These are phyloP conservation scores for Fusarium nisikadoi DNA, from an alignment of 2,329 filamentous ascomycete genomes.

Conservation along the genomic window DNA sequence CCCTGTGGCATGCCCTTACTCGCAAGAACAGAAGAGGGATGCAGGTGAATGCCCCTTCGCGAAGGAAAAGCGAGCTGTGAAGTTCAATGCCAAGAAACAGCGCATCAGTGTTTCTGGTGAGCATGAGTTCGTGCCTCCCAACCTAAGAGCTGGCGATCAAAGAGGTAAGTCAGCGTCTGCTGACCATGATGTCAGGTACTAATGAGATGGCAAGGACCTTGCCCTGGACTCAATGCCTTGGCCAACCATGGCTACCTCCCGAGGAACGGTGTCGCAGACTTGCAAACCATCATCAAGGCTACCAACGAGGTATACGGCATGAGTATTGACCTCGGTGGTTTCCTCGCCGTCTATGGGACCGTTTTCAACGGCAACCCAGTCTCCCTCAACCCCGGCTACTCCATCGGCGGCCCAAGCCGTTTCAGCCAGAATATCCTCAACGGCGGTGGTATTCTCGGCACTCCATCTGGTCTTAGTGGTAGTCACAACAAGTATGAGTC, in stretches of 20 bases:
- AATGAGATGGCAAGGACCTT: neutral
- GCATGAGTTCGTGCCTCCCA: neutral
- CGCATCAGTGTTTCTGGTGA: neutral
- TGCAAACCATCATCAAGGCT: slow-evolving; percentile 3
- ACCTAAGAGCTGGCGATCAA: slow-evolving; percentile 3
- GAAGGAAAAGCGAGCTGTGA: neutral
- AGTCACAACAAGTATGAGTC: slow-evolving; percentile 66
- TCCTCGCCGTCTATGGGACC: slow-evolving; percentile 59
- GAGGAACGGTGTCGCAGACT: neutral
- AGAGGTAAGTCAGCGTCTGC: neutral
- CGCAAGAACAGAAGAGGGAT: neutral
- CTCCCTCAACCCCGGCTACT: slow-evolving; percentile 61
- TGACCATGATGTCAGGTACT: rapidly evolving
- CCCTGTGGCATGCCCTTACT: neutral
- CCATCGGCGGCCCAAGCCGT: slow-evolving; percentile 58
- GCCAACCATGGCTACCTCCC: slow-evolving; percentile 13
- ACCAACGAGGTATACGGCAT: slow-evolving; percentile 55
- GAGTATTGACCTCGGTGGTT: slow-evolving; percentile 55
- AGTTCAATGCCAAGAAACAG: slow-evolving; percentile 9
- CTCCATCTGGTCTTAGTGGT: slow-evolving; percentile 50
- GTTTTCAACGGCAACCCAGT: slow-evolving; percentile 62
- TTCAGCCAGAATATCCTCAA: slow-evolving; percentile 54
- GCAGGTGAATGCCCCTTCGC: neutral
- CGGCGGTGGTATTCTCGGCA: slow-evolving; percentile 43
- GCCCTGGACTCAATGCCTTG: slow-evolving; percentile 8